A percentile compares a stretch with the other conserved stretches of the same genome.
phyloP scores from a whole-genome alignment of 106 monocot genomes.

The Allium sativum region DNA sequence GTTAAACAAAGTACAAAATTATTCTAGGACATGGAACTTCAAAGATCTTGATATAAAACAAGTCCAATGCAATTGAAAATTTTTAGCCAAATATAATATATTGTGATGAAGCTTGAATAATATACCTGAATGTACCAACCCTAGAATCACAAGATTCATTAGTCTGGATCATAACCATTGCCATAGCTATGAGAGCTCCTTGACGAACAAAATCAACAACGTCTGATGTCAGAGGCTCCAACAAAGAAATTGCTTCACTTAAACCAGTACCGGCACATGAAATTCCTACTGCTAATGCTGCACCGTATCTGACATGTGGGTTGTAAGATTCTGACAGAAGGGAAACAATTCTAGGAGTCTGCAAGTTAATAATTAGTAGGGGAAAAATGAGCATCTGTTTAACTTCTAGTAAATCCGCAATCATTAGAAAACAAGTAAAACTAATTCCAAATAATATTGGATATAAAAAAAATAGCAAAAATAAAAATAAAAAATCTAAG shows the following conservation, averaged over 20 bases:
- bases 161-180: conserved; percentile 97
- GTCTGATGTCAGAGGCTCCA: conserved; percentile 98
- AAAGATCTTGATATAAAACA: too few species aligned
- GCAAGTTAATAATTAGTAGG: conserved; percentile 7
- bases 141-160: conserved; percentile 91
- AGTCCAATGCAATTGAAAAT: too few species aligned
- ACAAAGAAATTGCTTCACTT: conserved; percentile 88
- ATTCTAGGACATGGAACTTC: too few species aligned
- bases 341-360: conserved; percentile 99
- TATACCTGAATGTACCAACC: conserved; percentile 91
- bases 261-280: conserved; percentile 90
- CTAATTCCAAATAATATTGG: too few species aligned
- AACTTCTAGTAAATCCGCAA: too few species aligned
- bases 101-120: neutral
- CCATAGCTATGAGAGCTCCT: conserved; percentile 95
- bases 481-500: neutral
- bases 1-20: too few species aligned
- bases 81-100: too few species aligned
- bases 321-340: conserved; percentile 97
- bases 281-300: conserved; percentile 95
- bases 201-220: conserved; percentile 99
- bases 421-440: too few species aligned
- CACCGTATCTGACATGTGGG: conserved; percentile 98
- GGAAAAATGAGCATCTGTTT: neutral
- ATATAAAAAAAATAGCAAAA: too few species aligned